A percentile compares a stretch with the other conserved stretches of the same genome.
phyloP scores from a whole-genome alignment of 1,284 basidiomycete genomes.

The Apiotrichum brassicae region DNA sequence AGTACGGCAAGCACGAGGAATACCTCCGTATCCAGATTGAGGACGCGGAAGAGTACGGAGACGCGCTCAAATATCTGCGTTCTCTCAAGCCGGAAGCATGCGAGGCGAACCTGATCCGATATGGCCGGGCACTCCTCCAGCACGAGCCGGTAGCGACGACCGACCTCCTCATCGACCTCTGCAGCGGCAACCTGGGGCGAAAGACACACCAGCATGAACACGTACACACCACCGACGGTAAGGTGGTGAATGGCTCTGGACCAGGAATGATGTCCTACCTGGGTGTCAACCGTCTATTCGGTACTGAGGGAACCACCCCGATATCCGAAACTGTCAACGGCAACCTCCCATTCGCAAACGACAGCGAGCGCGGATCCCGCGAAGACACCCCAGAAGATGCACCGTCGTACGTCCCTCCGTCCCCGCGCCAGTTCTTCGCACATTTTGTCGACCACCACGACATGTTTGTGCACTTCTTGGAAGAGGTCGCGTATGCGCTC shows the following conservation, averaged over 20 bases:
- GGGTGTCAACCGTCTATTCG: conserved; percentile 56
- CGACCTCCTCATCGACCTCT: conserved; percentile 82
- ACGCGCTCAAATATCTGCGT: conserved; percentile 75
- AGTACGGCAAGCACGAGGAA: conserved; percentile 85
- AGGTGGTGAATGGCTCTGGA: conserved; percentile 33
- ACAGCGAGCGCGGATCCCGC: background rate
- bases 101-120: conserved; percentile 73
- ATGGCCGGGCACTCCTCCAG: conserved; percentile 74
- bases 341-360: background rate
- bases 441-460: conserved; percentile 87
- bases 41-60: conserved; percentile 73
- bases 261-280: conserved; percentile 72
- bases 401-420: conserved; percentile 56
- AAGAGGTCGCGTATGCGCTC: conserved; percentile 70
- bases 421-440: conserved; percentile 81
- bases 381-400: conserved; percentile 11
- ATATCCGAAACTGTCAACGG: background rate
- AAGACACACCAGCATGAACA: conserved; percentile 11
- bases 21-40: conserved; percentile 92
- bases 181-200: conserved; percentile 58
- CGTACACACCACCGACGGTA: conserved; percentile 31
- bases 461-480: conserved; percentile 80
- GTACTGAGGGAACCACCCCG: background rate
- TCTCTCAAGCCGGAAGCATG: conserved; percentile 64
- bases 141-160: conserved; percentile 82